Conservation (phyloP, 352 stramenopile genomes). For the Phytophthora syringae region DNA sequence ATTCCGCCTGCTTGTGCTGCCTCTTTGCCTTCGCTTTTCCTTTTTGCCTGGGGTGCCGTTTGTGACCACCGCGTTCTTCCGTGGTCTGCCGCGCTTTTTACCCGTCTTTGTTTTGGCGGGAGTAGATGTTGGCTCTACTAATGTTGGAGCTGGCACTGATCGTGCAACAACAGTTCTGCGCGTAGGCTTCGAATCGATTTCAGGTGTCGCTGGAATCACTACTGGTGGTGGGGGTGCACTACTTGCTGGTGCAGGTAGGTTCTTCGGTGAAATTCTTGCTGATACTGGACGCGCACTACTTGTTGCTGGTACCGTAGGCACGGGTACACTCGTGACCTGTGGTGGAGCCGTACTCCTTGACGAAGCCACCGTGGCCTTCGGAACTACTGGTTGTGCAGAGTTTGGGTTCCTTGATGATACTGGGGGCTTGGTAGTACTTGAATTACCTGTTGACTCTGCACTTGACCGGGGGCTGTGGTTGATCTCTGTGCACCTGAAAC, state of each 20-base stretch:
- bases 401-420: not conserved
- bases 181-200: too few species aligned
- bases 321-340: not conserved
- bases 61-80: conserved; percentile 7
- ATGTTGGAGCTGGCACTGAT: conserved; percentile 1
- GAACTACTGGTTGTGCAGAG: not conserved
- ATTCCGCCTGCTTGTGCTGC: not conserved
- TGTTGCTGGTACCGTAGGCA: not conserved
- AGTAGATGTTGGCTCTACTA: conserved; percentile 3
- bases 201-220: conserved; percentile 6
- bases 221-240: not conserved
- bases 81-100: conserved; percentile 41
- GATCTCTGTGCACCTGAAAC: not conserved
- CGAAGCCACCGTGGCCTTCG: not conserved
- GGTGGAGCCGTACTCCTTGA: not conserved
- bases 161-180: not conserved
- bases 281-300: not conserved
- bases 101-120: conserved; percentile 13
- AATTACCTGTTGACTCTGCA: not conserved
- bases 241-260: not conserved
- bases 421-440: not conserved
- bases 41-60: conserved; percentile 17
- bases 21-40: conserved; percentile 30
- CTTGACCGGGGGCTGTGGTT: not conserved
- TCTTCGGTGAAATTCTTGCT: conserved; percentile 2